These are phyloP conservation scores for Fusarium sublunatum DNA, from an alignment of 2,329 filamentous ascomycete species.

Conservation along the genomic window DNA sequence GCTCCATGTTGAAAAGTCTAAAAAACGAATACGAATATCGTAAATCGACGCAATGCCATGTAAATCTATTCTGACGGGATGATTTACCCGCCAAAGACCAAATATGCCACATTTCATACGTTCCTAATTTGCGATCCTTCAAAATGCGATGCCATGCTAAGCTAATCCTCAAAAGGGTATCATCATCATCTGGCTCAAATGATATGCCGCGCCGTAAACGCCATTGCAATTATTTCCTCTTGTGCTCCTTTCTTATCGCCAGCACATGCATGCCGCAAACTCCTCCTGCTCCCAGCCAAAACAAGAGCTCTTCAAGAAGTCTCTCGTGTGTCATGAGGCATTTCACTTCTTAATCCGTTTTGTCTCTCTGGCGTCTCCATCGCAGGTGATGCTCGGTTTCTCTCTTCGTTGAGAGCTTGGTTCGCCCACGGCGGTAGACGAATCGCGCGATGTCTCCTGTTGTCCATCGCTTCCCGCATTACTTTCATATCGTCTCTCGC, in stretches of 20 bases:
- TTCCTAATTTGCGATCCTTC: background rate
- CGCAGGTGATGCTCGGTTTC: slow-evolving; percentile 24
- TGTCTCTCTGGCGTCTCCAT: slow-evolving; percentile 17
- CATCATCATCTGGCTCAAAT: slow-evolving; percentile 34
- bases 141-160: slow-evolving; percentile 4
- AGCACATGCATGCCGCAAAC: slow-evolving; percentile 10
- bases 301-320: background rate
- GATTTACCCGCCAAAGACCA: background rate
- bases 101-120: background rate
- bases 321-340: background rate
- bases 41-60: background rate
- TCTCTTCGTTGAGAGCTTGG: slow-evolving; percentile 42
- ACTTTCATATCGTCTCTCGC: slow-evolving; percentile 49
- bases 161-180: slow-evolving; percentile 35
- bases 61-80: background rate
- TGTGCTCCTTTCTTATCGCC: slow-evolving; percentile 1
- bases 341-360: slow-evolving; percentile 4
- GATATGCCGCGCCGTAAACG: slow-evolving; percentile 34
- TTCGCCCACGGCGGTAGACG: slow-evolving; percentile 51
- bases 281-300: slow-evolving; percentile 8
- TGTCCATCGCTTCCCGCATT: slow-evolving; percentile 50
- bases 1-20: no score
- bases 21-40: no score
- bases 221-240: slow-evolving; percentile 15
- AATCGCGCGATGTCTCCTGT: slow-evolving; percentile 41